Base-by-base conservation (phyloP, 1,139 yeast species). In the Blastobotrys proliferans region DNA sequence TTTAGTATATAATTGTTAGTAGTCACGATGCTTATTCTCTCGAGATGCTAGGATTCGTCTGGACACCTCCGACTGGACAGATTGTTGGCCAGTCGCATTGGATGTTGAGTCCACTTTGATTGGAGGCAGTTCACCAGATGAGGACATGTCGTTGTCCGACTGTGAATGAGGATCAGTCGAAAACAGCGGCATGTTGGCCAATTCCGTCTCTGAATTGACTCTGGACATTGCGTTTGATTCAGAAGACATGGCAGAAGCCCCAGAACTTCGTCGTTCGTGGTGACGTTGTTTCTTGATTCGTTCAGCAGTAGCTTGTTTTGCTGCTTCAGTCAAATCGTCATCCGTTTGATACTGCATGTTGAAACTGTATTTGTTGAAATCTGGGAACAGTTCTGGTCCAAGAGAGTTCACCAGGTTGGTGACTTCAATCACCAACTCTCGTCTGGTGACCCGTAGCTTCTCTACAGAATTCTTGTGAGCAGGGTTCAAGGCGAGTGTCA, bases 311-410 rank as follows among this genome's bases (percentile, higher is more conserved):
- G 33, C 45, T 13, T 47, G 48, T 19, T 41, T 31, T 48, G 38
- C 54, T 49, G 42, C 52, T 26, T 43, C 55, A 21, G 45, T 50
- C 14, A 54, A 43, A 28, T 45, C 44, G 30, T 35, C 29, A 18
- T 42, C 28, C 21, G 25, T 10, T 31, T n/a, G 13, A 27, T 22
- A 13, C 5, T 34, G 20, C 10, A 16, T 21, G 27, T 30, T n/a
- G 10, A 19, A 3, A 11, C 29, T 27, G 32, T 41, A 61, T 60
- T 48, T 64, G 63, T 82, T 79, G 47, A 85, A 79, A 61, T 87
- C 95, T 10, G 88, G 86, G 68, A 80, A 87, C 49, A 87, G 63
- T 53, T 76, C 74, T 0, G 95, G 94, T 0, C 95, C 95, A 45
- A 80, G 73, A 40, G 73, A 74, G 56, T 84, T 80, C 50, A 88